A percentile compares a stretch with the other conserved stretches of the same genome.
These are phyloP conservation scores for Citrullus amarus DNA, from an alignment of 306 rosid species.

Conservation along the genomic window DNA sequence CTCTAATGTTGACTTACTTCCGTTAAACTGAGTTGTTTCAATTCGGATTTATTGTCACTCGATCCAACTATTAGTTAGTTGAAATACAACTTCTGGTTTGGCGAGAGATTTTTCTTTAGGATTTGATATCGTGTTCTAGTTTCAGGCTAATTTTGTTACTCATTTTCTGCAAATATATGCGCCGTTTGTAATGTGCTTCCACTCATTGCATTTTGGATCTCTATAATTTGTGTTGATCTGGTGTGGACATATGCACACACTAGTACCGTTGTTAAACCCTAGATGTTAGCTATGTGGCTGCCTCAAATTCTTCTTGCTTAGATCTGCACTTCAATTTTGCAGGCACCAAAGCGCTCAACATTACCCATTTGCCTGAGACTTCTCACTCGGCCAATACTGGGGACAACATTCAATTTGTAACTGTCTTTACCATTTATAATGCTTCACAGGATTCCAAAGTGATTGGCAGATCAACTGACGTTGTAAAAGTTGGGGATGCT, in stretches of 20 bases:
- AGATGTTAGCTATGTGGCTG: background rate
- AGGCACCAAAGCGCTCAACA: slow-evolving; percentile 76
- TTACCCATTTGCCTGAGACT: slow-evolving; percentile 28
- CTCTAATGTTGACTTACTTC: background rate
- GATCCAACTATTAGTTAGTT: background rate
- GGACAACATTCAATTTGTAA: slow-evolving; percentile 43
- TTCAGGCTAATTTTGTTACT: background rate
- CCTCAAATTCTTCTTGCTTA: background rate
- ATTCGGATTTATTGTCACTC: background rate
- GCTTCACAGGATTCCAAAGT: slow-evolving; percentile 22
- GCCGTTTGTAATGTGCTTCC: background rate
- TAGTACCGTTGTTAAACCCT: background rate
- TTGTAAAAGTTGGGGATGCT: slow-evolving; percentile 46
- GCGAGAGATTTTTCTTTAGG: background rate
- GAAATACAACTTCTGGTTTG: background rate
- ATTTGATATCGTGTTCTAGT: background rate
- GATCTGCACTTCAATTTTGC: slow-evolving; percentile 9
- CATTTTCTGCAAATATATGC: background rate
- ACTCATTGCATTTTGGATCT: background rate
- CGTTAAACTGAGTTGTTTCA: background rate
- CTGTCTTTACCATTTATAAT: slow-evolving; percentile 66
- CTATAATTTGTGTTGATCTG: background rate
- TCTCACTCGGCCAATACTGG: slow-evolving; percentile 13
- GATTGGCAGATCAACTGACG: slow-evolving; percentile 33
- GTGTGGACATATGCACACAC: background rate